Evolutionary conservation across 192 early-diverging fungal species (phyloP).

Genomic region (Gryganskiella cystojenkinii): DNA sequence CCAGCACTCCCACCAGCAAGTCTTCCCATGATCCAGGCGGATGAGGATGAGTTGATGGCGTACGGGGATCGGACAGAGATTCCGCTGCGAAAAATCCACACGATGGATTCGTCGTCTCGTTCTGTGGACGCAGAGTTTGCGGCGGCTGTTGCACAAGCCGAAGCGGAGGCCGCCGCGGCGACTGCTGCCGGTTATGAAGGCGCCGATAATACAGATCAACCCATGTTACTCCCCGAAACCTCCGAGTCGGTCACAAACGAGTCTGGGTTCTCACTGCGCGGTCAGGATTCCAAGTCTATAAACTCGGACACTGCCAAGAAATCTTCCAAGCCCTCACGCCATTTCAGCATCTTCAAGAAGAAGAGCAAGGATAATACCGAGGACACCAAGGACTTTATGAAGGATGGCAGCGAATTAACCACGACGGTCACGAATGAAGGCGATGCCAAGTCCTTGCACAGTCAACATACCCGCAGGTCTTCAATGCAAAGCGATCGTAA

Average conservation of each 20-base stretch:
- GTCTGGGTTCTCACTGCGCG: background rate
- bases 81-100: too few species aligned
- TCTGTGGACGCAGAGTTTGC: background rate
- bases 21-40: too few species aligned
- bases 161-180: background rate
- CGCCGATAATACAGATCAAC: too few species aligned
- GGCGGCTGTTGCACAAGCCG: background rate
- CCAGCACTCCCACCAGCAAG: too few species aligned
- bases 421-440: conserved; percentile 22
- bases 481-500: conserved; percentile 13
- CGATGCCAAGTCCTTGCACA: conserved; percentile 25
- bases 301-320: conserved; percentile 11
- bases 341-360: conserved; percentile 42
- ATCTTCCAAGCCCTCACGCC: conserved; percentile 22
- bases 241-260: background rate
- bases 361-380: conserved; percentile 20
- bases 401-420: background rate
- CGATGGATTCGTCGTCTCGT: too few species aligned
- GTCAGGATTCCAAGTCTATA: conserved; percentile 10
- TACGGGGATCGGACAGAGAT: too few species aligned
- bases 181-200: too few species aligned
- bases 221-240: background rate
- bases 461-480: conserved; percentile 20
- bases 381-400: background rate
- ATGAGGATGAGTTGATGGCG: too few species aligned